Evolutionary conservation across 306 rosid genomes (phyloP).

Genomic region (Prunus mume): DNA sequence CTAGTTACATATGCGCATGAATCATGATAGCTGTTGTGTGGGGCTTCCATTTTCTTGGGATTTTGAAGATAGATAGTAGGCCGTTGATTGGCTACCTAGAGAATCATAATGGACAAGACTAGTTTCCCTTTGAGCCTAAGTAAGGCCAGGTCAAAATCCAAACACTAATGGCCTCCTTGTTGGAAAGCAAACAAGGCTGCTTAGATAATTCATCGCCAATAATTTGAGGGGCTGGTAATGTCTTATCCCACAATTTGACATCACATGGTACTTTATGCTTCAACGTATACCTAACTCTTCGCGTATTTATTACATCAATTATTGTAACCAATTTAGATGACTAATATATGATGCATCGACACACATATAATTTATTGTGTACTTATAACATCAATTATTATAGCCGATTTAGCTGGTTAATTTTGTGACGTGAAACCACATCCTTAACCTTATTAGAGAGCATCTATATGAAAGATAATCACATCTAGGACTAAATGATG

Average conservation of each 20-base stretch:
- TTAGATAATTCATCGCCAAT: constrained; percentile 18
- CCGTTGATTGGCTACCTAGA: neutral
- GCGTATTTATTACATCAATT: too few species aligned
- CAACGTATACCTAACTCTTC: too few species aligned
- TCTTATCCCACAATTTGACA: neutral
- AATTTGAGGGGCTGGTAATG: constrained; percentile 1
- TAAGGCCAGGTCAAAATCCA: neutral
- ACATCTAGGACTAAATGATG: neutral
- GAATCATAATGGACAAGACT: neutral
- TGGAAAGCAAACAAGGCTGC: constrained; percentile 25
- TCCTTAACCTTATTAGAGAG: neutral
- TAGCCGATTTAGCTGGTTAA: rapidly evolving
- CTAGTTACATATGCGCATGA: neutral
- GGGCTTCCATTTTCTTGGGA: neutral
- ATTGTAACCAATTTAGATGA: too few species aligned
- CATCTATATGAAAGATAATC: neutral
- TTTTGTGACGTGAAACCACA: too few species aligned
- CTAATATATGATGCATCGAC: too few species aligned
- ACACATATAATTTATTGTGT: too few species aligned
- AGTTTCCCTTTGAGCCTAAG: neutral
- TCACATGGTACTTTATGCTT: neutral
- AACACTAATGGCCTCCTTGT: constrained; percentile 21
- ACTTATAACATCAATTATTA: neutral
- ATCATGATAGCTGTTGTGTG: neutral
- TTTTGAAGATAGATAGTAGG: neutral